A percentile compares a stretch with the other conserved stretches of the same genome.
Evolutionary conservation across 371 early-diverging fungal species (phyloP).

Genomic region (Syncephalastrum contaminatum): DNA sequence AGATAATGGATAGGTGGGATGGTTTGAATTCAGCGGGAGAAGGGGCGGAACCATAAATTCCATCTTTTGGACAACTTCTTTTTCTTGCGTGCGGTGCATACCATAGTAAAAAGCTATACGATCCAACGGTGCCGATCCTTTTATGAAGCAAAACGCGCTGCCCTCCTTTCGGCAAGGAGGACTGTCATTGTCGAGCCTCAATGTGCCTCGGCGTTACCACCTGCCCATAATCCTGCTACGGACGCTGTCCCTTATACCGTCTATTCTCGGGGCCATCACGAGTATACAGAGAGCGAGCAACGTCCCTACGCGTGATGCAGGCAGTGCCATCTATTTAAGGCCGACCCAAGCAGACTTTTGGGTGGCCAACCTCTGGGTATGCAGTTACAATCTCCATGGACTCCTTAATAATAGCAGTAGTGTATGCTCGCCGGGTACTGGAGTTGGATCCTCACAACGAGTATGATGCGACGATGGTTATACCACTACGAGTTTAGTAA

Average conservation of each 20-base stretch:
- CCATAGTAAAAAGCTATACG: too few species aligned
- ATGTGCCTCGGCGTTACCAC: conserved; percentile 42
- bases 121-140: neutral
- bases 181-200: conserved; percentile 37
- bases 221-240: conserved; percentile 43
- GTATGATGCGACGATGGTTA: conserved; percentile 62
- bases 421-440: conserved; percentile 50
- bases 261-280: conserved; percentile 41
- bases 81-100: too few species aligned
- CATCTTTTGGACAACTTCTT: too few species aligned
- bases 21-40: too few species aligned
- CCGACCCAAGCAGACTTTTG: conserved; percentile 55
- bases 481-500: conserved; percentile 60
- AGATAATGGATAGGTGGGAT: too few species aligned
- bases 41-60: too few species aligned
- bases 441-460: conserved; percentile 57
- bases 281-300: conserved; percentile 37
- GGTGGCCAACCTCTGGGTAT: conserved; percentile 63
- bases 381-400: neutral
- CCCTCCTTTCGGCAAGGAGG: conserved; percentile 29
- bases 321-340: conserved; percentile 42
- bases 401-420: conserved; percentile 3
- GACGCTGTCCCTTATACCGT: conserved; percentile 46
- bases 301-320: conserved; percentile 49
- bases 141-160: conserved; percentile 24